Base-by-base conservation (phyloP, 164 flowering plant genomes). In the Liriodendron chinense region DNA sequence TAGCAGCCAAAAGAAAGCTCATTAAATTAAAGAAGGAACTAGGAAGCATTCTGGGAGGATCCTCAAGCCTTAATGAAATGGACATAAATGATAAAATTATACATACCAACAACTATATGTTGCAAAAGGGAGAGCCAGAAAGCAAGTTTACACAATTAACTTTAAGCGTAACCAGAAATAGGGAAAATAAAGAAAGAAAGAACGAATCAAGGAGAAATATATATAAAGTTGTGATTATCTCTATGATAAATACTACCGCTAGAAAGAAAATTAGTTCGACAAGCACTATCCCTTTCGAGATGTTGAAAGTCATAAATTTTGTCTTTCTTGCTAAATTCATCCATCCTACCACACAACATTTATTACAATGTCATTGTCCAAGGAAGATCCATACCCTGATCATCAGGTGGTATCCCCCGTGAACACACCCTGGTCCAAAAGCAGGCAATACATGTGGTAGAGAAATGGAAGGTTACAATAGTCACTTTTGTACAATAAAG, bases 1-100 rank as follows among this genome's bases (percentile, higher is more conserved):
- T 53, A 25, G 16, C 9, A 63, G 48, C 66, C 62, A 71, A 22
- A 68, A 61, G n/a, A 76, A 76, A 67, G 23, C 62, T 56, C 57
- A 1, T 22, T 68, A 63, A 28, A 28, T 28, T 28, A 28, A 28
- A 28, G 2, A 1, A 59, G 5, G 21, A 21, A 18, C 20, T 26
- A 26, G 13, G 6, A 43, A 24, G 13, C 20, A 21, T 12, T 23
- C 24, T 16, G 20, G 24, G 28, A 56, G 22, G 24, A 21, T 47
- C 53, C 24, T 69, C 53, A 43, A 18, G 22, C 9, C 2, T 43
- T 20, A 18, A 25, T 9, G 43, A 7, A n/a, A 26, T 66, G 47
- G 25, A 12, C 69, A 14, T 67, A 22, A 62, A 26, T 3, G 20
- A 34, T 6, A 25, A 25, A 16, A 67, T 2, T 67, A 16, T 13